Base-by-base conservation (phyloP, 805 yeast species). In the Zygosaccharomyces kombuchaensis region DNA sequence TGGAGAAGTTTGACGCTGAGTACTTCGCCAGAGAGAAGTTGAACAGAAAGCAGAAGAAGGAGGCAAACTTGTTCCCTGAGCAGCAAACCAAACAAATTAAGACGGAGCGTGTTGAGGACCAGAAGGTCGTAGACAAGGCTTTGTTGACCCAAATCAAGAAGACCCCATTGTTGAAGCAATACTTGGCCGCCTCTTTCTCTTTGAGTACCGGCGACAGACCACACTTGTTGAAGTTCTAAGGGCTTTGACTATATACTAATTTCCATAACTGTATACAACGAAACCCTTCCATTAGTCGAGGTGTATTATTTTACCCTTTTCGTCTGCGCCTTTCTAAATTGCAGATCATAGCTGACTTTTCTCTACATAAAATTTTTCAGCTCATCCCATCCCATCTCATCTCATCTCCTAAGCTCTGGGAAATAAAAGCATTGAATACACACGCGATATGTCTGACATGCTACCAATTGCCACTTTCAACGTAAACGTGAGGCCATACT, bases 131-230 rank as follows among this genome's bases (percentile, higher is more conserved):
- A 64, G 99, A 91, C 78, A 81, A 87, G 73, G 84, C 91, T 70
- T 79, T 91, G 71, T 77, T 93, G 69, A 76, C 91, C 66, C 93
- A 87, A 78, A 86, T 93, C 80, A 89, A 90, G 84, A 87, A 89
- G 81, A 89, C 96, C 67, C 95, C 97, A 73, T 81, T 88, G 72
- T 85, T 91, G 75, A 87, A 88, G 77, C 95, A 90, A 78, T 91
- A 91, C 86, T 82, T 91, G 72, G 84, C 96, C 63, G 73, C 96
- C 65, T 78, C 95, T 61, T 91, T 91, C 90, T 85, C 96, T 64
- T 84, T 93, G 77, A 90, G 88, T 86, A 82, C 80, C 77, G 98
- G 98, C 76, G 99, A 91, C 82, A 88, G 78, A 76, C 99, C 98
- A 69, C 98, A 91, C 77, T 82, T 86, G 73, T 87, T 93, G 84